Conservation (phyloP, 176 grass and related monocot species). For the Aegilops speltoides region DNA sequence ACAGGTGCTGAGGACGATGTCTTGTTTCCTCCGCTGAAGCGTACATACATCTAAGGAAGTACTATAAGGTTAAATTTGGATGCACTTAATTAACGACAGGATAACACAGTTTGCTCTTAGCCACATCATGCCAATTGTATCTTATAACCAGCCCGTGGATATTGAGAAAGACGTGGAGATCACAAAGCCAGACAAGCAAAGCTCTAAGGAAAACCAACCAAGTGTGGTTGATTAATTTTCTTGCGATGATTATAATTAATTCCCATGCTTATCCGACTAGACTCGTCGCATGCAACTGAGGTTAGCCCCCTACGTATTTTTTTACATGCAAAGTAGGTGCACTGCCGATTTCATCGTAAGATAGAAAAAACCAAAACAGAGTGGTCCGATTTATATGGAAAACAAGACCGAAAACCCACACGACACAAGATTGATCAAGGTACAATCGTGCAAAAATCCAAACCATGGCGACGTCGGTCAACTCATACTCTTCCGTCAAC, state of each 20-base stretch:
- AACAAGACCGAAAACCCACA: too few relatives aligned
- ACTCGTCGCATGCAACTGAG: neutral
- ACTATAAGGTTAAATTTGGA: neutral
- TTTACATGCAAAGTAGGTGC: too few relatives aligned
- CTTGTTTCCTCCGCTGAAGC: neutral
- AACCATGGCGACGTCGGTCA: too few relatives aligned
- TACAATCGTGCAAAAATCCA: too few relatives aligned
- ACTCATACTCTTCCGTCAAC: too few relatives aligned
- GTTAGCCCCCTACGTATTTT: too few relatives aligned
- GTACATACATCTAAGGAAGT: neutral
- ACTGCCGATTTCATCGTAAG: too few relatives aligned
- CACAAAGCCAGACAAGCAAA: neutral
- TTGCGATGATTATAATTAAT: neutral
- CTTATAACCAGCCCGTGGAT: neutral
- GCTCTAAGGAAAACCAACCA: neutral
- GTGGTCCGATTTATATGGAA: too few relatives aligned
- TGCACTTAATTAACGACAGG: neutral
- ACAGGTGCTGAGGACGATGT: neutral
- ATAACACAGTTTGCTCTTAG: slow-evolving; percentile 10
- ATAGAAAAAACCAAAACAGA: too few relatives aligned
- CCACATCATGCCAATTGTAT: neutral
- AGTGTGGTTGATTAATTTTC: neutral
- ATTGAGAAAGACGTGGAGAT: neutral
- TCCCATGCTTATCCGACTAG: neutral
- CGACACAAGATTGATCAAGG: too few relatives aligned